Percentiles rank a stretch among this genome's conserved stretches.
These are phyloP conservation scores for Aureobasidium sp. DNA, from an alignment of 2,329 filamentous ascomycete species.

Conservation along the genomic window DNA sequence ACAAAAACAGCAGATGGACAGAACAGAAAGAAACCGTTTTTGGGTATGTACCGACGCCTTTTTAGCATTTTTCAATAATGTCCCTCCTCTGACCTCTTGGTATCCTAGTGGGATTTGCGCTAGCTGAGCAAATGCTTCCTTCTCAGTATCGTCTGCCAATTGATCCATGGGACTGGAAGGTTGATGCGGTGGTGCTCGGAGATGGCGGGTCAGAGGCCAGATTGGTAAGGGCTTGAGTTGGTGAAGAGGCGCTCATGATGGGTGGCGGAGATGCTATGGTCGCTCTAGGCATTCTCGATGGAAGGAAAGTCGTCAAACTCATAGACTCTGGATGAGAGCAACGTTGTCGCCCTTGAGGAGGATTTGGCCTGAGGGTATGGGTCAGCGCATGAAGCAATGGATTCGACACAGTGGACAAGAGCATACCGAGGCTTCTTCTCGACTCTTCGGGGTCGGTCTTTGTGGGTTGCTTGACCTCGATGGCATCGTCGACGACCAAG, in stretches of 20 bases:
- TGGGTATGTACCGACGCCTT: constrained; percentile 44
- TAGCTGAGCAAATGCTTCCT: constrained; percentile 75
- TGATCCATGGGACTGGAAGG: constrained; percentile 65
- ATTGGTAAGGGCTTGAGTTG: constrained; percentile 9
- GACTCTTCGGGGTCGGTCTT: constrained; percentile 71
- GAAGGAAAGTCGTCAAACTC: background rate
- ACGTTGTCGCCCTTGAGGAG: constrained; percentile 84
- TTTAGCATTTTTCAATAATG: constrained; percentile 22
- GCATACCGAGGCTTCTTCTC: constrained; percentile 67
- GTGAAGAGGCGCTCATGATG: background rate
- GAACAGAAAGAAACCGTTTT: constrained; percentile 45
- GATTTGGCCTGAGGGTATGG: constrained; percentile 57
- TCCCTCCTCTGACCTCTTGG: background rate
- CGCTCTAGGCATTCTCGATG: background rate
- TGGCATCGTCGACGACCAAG: constrained; percentile 87
- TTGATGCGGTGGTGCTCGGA: constrained; percentile 53
- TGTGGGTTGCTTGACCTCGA: constrained; percentile 79
- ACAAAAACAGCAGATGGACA: constrained; percentile 20
- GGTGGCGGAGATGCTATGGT: background rate
- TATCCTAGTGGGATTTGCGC: constrained; percentile 63
- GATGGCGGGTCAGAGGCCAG: constrained; percentile 18
- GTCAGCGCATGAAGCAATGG: background rate
- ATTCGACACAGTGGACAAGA: background rate
- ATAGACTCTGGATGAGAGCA: constrained; percentile 56
- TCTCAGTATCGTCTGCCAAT: constrained; percentile 61